Conservation (phyloP, 345 rosid species). For the Toxicodendron radicans region DNA sequence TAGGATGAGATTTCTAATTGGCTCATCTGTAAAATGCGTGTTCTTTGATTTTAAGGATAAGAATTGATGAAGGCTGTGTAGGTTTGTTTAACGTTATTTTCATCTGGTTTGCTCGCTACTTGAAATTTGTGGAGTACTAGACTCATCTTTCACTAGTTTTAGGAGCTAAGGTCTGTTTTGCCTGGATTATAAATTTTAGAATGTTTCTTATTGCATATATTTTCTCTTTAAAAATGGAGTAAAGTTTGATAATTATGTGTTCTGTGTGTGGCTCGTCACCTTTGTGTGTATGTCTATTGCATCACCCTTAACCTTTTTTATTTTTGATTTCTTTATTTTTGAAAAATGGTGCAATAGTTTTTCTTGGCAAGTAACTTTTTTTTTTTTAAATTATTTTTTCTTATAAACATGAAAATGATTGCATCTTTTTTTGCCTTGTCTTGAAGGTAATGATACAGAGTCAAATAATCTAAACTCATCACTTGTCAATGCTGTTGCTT, state of each 20-base stretch:
- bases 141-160: background rate
- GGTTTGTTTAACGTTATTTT: background rate
- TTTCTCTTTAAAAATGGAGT: background rate
- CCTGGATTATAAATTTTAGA: background rate
- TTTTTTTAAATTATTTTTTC: too few species aligned
- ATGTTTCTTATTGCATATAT: background rate
- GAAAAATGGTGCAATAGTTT: too few species aligned
- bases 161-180: background rate
- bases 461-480: slow-evolving; percentile 34
- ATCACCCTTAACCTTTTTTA: too few species aligned
- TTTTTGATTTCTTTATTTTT: too few species aligned
- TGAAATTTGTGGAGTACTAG: background rate
- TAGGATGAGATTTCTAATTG: background rate
- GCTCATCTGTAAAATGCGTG: background rate
- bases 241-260: too few species aligned
- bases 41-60: background rate
- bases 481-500: slow-evolving; percentile 22
- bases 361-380: too few species aligned
- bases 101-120: background rate
- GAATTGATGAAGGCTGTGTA: background rate
- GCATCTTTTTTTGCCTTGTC: background rate
- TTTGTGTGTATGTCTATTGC: too few species aligned
- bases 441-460: slow-evolving; percentile 31
- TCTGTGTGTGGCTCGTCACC: too few species aligned
- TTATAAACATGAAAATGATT: background rate